These are phyloP conservation scores for Microascus cirrosus DNA, from an alignment of 2,329 filamentous ascomycete species.

Conservation along the genomic window DNA sequence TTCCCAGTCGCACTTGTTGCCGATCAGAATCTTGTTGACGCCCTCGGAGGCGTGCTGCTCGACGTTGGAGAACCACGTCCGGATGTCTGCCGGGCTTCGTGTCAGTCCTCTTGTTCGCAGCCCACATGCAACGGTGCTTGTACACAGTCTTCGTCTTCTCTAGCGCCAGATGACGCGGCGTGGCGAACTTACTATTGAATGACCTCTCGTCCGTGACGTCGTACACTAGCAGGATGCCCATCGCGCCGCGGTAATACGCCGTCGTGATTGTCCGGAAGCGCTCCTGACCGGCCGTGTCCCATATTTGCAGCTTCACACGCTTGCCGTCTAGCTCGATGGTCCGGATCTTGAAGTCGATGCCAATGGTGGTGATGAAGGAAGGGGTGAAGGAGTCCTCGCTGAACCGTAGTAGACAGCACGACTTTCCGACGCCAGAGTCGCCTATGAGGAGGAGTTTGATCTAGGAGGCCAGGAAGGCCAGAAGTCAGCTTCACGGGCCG, in stretches of 20 bases:
- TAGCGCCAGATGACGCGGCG: neutral
- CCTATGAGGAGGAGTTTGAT: slow-evolving; percentile 96
- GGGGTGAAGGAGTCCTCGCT: slow-evolving; percentile 96
- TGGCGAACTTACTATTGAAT: slow-evolving; percentile 67
- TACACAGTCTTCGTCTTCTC: neutral
- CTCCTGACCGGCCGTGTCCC: slow-evolving; percentile 97
- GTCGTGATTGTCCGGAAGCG: slow-evolving; percentile 98
- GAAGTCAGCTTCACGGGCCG: neutral
- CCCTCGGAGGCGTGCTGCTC: slow-evolving; percentile 97
- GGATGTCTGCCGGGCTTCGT: slow-evolving; percentile 61
- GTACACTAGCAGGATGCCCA: slow-evolving; percentile 96
- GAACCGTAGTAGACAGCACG: slow-evolving; percentile 91
- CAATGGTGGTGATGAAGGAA: slow-evolving; percentile 97
- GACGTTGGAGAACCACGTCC: slow-evolving; percentile 98
- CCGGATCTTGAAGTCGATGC: slow-evolving; percentile 99
- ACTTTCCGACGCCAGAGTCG: slow-evolving; percentile 94
- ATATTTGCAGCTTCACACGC: slow-evolving; percentile 98
- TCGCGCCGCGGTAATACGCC: slow-evolving; percentile 94
- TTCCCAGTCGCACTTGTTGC: slow-evolving; percentile 99
- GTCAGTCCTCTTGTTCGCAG: neutral
- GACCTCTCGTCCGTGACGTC: slow-evolving; percentile 95
- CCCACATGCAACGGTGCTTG: neutral
- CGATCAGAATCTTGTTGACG: slow-evolving; percentile 98
- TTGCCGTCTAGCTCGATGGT: slow-evolving; percentile 99
- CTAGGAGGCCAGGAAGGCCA: slow-evolving; percentile 30